Evolutionary conservation across 306 rosid species (phyloP).

Genomic region (Begonia fuchsioides): DNA sequence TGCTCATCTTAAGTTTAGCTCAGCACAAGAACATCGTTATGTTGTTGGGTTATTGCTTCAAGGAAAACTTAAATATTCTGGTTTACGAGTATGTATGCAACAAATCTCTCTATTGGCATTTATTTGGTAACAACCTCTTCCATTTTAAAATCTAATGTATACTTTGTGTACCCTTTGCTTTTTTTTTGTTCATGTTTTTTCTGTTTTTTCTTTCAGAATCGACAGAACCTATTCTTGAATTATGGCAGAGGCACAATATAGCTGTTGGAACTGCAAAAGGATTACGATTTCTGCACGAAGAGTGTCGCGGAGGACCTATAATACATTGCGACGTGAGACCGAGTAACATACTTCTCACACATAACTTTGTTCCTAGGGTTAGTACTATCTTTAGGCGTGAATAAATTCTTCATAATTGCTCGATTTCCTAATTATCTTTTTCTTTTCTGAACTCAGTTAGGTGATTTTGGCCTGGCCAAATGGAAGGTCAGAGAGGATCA

Average conservation of each 20-base stretch:
- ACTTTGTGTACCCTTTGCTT: background rate
- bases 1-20: constrained; percentile 62
- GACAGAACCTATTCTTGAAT: constrained; percentile 38
- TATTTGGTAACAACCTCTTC: constrained; percentile 42
- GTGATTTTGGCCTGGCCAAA: constrained; percentile 84
- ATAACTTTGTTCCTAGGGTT: constrained; percentile 80
- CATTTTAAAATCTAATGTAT: background rate
- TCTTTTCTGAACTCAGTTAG: constrained; percentile 29
- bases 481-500: constrained; percentile 47
- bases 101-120: constrained; percentile 72
- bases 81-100: constrained; percentile 82
- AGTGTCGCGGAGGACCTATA: constrained; percentile 82
- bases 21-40: constrained; percentile 85
- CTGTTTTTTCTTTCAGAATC: constrained; percentile 23
- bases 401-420: background rate
- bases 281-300: constrained; percentile 77
- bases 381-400: background rate
- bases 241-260: constrained; percentile 63
- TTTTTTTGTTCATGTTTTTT: background rate
- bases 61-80: constrained; percentile 52
- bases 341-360: constrained; percentile 80
- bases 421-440: background rate
- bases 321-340: constrained; percentile 81
- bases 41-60: constrained; percentile 80
- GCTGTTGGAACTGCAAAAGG: constrained; percentile 91